Percentiles rank a stretch among this genome's conserved stretches.
Evolutionary conservation across 2,329 filamentous ascomycete species (phyloP).

Genomic region (Talaromyces sp.): DNA sequence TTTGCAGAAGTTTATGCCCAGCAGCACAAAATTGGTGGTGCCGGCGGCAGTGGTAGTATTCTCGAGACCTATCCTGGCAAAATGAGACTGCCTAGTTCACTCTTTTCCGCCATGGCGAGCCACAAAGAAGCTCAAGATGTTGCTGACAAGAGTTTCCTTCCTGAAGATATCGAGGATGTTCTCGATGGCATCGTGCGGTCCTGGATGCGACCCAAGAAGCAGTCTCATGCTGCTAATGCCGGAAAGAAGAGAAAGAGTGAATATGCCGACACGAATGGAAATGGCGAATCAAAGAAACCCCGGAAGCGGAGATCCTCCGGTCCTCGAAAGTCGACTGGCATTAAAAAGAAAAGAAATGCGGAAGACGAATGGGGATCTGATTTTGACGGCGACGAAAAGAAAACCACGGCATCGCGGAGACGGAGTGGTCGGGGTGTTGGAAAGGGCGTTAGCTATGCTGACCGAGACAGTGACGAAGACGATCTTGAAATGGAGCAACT

Average conservation of each 20-base stretch:
- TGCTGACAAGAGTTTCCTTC: conserved; percentile 77
- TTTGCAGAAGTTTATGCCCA: conserved; percentile 85
- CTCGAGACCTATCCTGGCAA: conserved; percentile 80
- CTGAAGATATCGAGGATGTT: conserved; percentile 68
- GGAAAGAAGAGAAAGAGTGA: conserved; percentile 41
- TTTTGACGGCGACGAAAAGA: conserved; percentile 35
- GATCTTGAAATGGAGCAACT: conserved; percentile 38
- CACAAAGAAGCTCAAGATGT: conserved; percentile 79
- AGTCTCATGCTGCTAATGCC: conserved; percentile 20
- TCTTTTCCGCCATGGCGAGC: conserved; percentile 70
- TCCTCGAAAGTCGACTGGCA: conserved; percentile 28
- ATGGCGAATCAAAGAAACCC: conserved; percentile 24
- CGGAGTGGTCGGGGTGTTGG: conserved; percentile 34
- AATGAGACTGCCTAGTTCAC: conserved; percentile 69
- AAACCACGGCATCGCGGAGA: conserved; percentile 28
- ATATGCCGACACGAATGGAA: conserved; percentile 21
- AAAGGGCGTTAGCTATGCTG: conserved; percentile 37
- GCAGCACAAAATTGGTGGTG: conserved; percentile 44
- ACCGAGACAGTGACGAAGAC: conserved; percentile 41
- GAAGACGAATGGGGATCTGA: conserved; percentile 38
- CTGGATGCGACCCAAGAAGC: conserved; percentile 56
- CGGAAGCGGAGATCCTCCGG: conserved; percentile 25
- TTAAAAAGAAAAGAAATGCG: conserved; percentile 33
- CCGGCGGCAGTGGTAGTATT: conserved; percentile 41
- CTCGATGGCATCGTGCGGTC: conserved; percentile 72